Base-by-base conservation (phyloP, 1,284 basidiomycete genomes). In the Ceratobasidium sp. region DNA sequence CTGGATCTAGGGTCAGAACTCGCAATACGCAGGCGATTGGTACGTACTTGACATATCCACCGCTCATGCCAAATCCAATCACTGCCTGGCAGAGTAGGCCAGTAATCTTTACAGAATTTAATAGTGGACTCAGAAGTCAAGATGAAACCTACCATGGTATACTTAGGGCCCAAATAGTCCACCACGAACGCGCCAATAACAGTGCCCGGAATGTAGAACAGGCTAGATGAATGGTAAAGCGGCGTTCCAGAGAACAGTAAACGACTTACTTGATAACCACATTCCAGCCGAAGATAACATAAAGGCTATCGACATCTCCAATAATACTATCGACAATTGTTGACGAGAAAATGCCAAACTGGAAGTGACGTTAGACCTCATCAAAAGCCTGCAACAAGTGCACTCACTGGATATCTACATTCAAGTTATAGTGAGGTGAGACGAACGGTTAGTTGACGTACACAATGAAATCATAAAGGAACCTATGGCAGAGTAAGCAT, bases 321-420 rank as follows among this genome's bases (percentile, higher is more conserved):
- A 87, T 88, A 73, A 94, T 83, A 31, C 7, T 82, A 75, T 88
- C 80, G 10, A 92, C 81, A 72, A 96, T 85, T n/a, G 88, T 88
- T 2, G 90, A 89, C 12, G 92, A 89, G 79, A 92, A 97, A 68
- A 96, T 82, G 43, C 91, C 89, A 77, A 94, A 93, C 87, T 92
- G 73, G 1, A 32, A 65, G 29, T 4, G 10, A 50, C 3, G 22
- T 50, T 50, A 50, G 27, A 70, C 32, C n/a, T 42, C 8, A 54
- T 25, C n/a, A 38, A 25, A 8, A 25, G 38, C 38, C 58, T 22
- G 64, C 64, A 3, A 73, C 45, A 7, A 34, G 27, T 0, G 27
- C 25, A 78, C 86, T 77, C 69, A 87, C 87, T 15, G 87, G 86
- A 76, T 87, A 87, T 56, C 86, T 86, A 70, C 29, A 60, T 38